Base-by-base conservation (phyloP, 2,329 filamentous ascomycete genomes). In the Penicillium sp. region DNA sequence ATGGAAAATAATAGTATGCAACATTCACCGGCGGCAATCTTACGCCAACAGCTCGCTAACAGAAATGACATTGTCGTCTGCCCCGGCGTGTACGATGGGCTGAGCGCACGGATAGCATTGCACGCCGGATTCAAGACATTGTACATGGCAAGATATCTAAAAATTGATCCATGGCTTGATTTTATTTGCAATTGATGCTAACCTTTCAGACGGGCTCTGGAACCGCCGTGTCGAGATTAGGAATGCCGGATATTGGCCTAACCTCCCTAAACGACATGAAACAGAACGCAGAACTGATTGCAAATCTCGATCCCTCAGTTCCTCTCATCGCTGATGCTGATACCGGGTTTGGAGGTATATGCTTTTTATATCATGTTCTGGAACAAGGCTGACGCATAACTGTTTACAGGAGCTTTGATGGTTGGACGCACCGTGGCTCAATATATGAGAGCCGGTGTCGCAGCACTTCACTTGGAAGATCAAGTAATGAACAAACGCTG, bases 221-320 rank as follows among this genome's bases (percentile, higher is more conserved):
- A 33, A 86, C 83, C 1, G 77, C 78, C 14, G 82, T 82, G 57
- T 87, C 84, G 0, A 74, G 79, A 24, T 78, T 87, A 0, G 84
- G 85, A 24, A 78, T 80, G 72, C 79, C 85, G 1, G 85, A 88
- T 65, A 79, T 88, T 3, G 85, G 83, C 42, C 72, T 88, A 14
- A 80, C 82, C 2, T 82, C 83, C 0, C 74, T 84, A 26, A 78
- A 81, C 64, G 84, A 88, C 69, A 88, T 88, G 84, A 73, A 75
- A 38, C 71, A 74, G 47, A 83, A 87, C 65, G 84, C 84, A 11
- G 75, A 79, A 52, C 87, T 87, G 82, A 83, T 88, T 56, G 83
- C 84, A 56, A 79, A 78, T 38, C 75, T 87, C 28, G 76, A 84
- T 60, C 79, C 80, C 0, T 67, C 68, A 0, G 72, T 81, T 0